Conservation (phyloP, 352 stramenopile species). For the Hyaloperonospora arabidopsidis region DNA sequence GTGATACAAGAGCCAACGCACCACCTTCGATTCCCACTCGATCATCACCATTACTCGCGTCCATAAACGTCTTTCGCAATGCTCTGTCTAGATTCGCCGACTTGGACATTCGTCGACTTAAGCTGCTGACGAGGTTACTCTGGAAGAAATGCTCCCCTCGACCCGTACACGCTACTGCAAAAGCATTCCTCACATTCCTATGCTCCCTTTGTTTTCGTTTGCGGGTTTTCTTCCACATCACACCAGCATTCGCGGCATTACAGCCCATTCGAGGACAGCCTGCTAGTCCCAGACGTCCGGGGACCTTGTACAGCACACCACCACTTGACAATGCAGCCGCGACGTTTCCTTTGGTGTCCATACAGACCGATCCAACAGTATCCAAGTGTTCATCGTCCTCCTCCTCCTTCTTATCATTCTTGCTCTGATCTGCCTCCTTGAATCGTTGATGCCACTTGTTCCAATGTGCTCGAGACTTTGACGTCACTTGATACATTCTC, state of each 20-base stretch:
- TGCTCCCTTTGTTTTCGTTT: constrained; percentile 15
- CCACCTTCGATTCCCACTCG: constrained; percentile 45
- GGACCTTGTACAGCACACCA: constrained; percentile 56
- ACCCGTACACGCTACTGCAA: constrained; percentile 48
- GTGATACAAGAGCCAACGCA: constrained; percentile 30
- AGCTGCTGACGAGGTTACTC: constrained; percentile 29
- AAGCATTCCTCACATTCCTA: constrained; percentile 25
- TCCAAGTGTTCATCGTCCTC: constrained; percentile 26
- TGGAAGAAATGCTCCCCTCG: constrained; percentile 66
- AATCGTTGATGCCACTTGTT: constrained; percentile 40
- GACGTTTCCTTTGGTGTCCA: constrained; percentile 46
- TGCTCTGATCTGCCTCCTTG: constrained; percentile 1
- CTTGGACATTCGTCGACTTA: constrained; percentile 28
- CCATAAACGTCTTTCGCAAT: constrained; percentile 31
- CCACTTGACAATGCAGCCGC: constrained; percentile 58
- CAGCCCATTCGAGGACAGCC: constrained; percentile 60
- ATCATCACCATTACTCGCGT: constrained; percentile 29
- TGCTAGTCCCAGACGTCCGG: constrained; percentile 54
- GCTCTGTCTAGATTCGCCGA: constrained; percentile 21
- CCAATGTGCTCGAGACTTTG: constrained; percentile 28
- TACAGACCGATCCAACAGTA: constrained; percentile 55
- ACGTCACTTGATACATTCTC: constrained; percentile 35
- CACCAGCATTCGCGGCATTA: constrained; percentile 31
- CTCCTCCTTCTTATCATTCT: background rate
- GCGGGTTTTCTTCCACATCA: background rate